Evolutionary conservation across 257 asterid species (phyloP).

Genomic region (Schizonepeta tenuifolia): DNA sequence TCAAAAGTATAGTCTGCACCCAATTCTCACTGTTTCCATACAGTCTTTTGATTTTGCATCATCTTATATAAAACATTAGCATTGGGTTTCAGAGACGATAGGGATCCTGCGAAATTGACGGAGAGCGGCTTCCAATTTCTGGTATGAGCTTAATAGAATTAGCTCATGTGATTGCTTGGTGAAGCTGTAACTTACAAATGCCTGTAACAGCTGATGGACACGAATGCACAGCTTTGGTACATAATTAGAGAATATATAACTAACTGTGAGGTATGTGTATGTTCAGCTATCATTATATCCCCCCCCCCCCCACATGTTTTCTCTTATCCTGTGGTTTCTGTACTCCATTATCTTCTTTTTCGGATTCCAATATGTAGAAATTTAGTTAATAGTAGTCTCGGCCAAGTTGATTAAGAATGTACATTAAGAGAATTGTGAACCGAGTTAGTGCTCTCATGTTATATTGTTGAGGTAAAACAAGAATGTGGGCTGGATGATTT

Average conservation of each 20-base stretch:
- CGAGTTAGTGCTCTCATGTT: background rate
- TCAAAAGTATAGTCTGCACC: constrained; percentile 67
- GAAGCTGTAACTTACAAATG: constrained; percentile 44
- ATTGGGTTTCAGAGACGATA: constrained; percentile 80
- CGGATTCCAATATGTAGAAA: constrained; percentile 11
- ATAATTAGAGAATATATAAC: constrained; percentile 94
- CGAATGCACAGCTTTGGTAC: constrained; percentile 98
- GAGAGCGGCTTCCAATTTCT: constrained; percentile 97
- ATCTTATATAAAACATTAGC: constrained; percentile 30
- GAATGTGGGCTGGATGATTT: constrained; percentile 19
- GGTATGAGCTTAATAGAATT: constrained; percentile 56
- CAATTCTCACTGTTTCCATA: constrained; percentile 21
- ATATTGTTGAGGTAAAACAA: constrained; percentile 6
- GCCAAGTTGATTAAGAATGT: background rate
- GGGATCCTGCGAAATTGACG: constrained; percentile 82
- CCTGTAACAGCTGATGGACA: constrained; percentile 87
- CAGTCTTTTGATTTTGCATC: constrained; percentile 29
- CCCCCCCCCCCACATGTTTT: constrained; percentile 11
- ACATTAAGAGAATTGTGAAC: constrained; percentile 21
- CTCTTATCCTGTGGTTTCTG: background rate
- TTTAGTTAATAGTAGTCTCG: background rate
- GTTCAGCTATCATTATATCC: constrained; percentile 15
- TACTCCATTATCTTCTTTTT: constrained; percentile 13
- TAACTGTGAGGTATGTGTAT: constrained; percentile 77
- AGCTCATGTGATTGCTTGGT: constrained; percentile 33